Base-by-base conservation (phyloP, 257 asterid species). In the Gynochthodes officinalis region DNA sequence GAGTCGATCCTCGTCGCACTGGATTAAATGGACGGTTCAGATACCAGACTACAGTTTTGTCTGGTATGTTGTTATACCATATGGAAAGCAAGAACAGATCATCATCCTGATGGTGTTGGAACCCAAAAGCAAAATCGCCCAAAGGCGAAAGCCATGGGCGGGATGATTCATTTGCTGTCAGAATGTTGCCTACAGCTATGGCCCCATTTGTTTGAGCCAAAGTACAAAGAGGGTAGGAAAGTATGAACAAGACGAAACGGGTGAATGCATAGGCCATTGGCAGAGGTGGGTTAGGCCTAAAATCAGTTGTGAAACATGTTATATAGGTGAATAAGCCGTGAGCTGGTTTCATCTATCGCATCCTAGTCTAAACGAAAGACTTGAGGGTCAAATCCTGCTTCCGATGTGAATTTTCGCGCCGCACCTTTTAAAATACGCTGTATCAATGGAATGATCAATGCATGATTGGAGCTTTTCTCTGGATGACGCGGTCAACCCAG, bases 21-120 rank as follows among this genome's bases (percentile, higher is more conserved):
- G 82, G 84, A 48, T 52, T 40, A 75, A n/a, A 60, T 72, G 46
- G 5, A 19, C n/a, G n/a, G n/a, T 75, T 73, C 15, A 52, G 68
- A 75, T 75, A 64, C 95, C 95, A 88, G 21, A 79, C 85, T 5
- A 86, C 72, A 64, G 95, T 82, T 21, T 66, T 40, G 2, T 77
- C 79, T 0, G 85, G 85, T 39, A 88, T 75, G 21, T 64, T 73
- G 43, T 77, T 77, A 46, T 82, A 86, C 95, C 95, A 90, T 52
- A 90, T 82, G 60, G 89, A 70, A 11, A 90, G 87, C 43, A 86
- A 8, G 62, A 85, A 90, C 9, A 57, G 72, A 63, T 73, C 52
- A 1, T 27, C 62, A 14, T 77, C 53, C 12, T 28, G 46, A 44
- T 68, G 82, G 44, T 73, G 79, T 4, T 73, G 70, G 75, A 85